Percentiles rank a stretch among this genome's conserved stretches.
Evolutionary conservation across 2,329 filamentous ascomycete genomes (phyloP).

Genomic region (Conoideocrella luteorostrata): DNA sequence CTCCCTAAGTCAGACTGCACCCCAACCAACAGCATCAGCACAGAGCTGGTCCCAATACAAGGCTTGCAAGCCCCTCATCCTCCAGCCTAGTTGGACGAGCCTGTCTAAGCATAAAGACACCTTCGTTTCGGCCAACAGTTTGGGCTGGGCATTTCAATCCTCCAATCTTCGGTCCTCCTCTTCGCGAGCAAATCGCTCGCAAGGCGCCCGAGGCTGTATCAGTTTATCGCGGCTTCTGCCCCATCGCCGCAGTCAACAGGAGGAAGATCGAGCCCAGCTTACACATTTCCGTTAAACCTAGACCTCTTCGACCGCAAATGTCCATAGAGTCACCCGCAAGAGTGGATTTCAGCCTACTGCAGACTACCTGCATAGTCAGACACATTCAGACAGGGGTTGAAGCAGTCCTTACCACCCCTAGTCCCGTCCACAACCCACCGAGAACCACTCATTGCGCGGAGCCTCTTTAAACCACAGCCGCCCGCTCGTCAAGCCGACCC

Average conservation of each 20-base stretch:
- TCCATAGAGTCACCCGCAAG: neutral
- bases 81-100: neutral
- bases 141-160: too few species aligned
- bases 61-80: neutral
- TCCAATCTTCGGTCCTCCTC: too few species aligned
- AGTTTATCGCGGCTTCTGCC: too few species aligned
- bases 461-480: constrained; percentile 25
- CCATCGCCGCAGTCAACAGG: too few species aligned
- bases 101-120: too few species aligned
- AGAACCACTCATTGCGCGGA: constrained; percentile 17
- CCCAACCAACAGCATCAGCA: neutral
- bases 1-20: neutral
- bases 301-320: too few species aligned
- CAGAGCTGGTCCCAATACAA: neutral
- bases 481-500: constrained; percentile 18
- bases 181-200: too few species aligned
- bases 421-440: constrained; percentile 3
- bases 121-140: too few species aligned
- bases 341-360: constrained; percentile 8
- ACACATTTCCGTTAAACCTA: too few species aligned
- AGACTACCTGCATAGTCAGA: constrained; percentile 1
- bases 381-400: constrained; percentile 6
- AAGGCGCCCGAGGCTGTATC: too few species aligned
- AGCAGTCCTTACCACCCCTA: constrained; percentile 4
- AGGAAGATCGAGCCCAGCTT: too few species aligned